phyloP scores from a whole-genome alignment of 139 green algal species.

The Chlorella sp. region DNA sequence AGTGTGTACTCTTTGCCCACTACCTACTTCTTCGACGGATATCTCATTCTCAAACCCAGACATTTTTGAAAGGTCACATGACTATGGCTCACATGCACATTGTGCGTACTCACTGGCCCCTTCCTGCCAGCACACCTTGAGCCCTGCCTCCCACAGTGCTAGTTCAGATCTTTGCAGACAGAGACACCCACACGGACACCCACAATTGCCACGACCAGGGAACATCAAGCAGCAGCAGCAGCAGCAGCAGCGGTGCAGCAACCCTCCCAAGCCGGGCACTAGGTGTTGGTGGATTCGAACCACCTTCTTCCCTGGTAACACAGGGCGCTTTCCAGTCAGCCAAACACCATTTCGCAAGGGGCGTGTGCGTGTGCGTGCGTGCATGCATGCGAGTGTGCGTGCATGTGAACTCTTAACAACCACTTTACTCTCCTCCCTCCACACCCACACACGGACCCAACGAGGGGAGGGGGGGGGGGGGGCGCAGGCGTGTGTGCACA shows the following conservation, averaged over 20 bases:
- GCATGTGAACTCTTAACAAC: neutral
- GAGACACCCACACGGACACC: neutral
- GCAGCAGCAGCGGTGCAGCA: neutral
- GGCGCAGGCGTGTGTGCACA: no score
- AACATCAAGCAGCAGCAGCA: neutral
- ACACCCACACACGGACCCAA: neutral
- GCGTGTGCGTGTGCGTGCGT: neutral
- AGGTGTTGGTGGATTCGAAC: constrained; percentile 43
- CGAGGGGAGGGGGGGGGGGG: no score
- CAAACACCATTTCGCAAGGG: constrained; percentile 20
- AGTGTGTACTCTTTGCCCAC: no score
- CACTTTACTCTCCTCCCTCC: neutral
- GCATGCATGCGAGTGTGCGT: neutral
- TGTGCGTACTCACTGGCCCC: no score
- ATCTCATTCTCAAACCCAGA: no score
- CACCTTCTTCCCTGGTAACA: constrained; percentile 14
- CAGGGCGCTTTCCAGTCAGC: constrained; percentile 35
- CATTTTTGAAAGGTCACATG: no score
- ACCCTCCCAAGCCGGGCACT: neutral
- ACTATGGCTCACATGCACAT: no score
- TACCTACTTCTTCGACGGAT: no score
- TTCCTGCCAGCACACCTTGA: no score
- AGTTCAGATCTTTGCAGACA: no score
- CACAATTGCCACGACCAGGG: neutral
- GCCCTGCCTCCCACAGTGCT: no score